These are phyloP conservation scores for Cryptococcus hybrid DNA, from an alignment of 1,284 basidiomycete species.

Conservation along the genomic window DNA sequence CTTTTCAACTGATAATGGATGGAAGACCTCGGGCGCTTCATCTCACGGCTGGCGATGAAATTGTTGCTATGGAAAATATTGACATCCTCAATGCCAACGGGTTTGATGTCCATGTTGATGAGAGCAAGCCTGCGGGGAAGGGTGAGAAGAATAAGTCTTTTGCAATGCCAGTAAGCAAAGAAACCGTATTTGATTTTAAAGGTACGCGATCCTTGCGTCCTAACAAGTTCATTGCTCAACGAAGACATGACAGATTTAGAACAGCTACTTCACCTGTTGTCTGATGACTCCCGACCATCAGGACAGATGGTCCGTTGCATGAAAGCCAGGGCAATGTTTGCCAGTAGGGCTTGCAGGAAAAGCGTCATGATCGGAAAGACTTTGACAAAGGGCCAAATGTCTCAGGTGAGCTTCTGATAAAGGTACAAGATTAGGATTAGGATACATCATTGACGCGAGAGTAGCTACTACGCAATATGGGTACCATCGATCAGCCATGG, in stretches of 20 bases:
- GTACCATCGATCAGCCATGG: slow-evolving; percentile 94
- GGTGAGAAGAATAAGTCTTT: slow-evolving; percentile 63
- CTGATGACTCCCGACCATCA: slow-evolving; percentile 61
- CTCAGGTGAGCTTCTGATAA: slow-evolving; percentile 29
- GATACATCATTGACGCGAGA: background rate
- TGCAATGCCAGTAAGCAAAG: slow-evolving; percentile 88
- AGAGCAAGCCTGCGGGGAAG: slow-evolving; percentile 55
- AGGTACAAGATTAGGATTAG: slow-evolving; percentile 50
- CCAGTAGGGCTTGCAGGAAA: slow-evolving; percentile 90
- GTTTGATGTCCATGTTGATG: slow-evolving; percentile 67
- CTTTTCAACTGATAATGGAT: background rate
- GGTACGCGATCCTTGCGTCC: slow-evolving; percentile 49
- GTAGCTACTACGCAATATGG: slow-evolving; percentile 89
- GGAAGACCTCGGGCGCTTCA: slow-evolving; percentile 73
- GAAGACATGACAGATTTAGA: slow-evolving; percentile 70
- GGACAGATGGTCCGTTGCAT: slow-evolving; percentile 83
- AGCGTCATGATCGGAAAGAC: slow-evolving; percentile 96
- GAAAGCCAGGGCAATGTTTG: slow-evolving; percentile 95
- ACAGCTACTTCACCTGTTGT: slow-evolving; percentile 82
- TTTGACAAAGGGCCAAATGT: slow-evolving; percentile 65
- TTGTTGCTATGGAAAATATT: slow-evolving; percentile 82
- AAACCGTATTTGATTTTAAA: slow-evolving; percentile 73
- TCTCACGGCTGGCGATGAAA: slow-evolving; percentile 84
- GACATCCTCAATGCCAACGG: slow-evolving; percentile 80
- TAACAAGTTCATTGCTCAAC: background rate